Evolutionary conservation across 257 asterid species (phyloP), one percentile per base, ranked within the genome.

Genomic region (Nicotiana obtusifolia): DNA sequence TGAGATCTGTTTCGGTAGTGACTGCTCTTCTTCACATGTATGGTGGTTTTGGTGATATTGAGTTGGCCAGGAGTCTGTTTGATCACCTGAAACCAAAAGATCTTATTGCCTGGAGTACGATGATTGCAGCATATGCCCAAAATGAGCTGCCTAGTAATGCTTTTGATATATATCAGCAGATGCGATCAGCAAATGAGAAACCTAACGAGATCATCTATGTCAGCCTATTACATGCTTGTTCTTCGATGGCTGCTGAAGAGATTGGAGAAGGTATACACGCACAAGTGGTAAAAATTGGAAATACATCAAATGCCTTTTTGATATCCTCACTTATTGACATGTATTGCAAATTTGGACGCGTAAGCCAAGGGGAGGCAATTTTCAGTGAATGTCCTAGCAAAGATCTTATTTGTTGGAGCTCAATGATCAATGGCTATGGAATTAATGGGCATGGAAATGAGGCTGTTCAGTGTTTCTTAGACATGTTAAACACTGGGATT

Each of bases 381-480:
- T 92, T 94, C 65, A 79, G 85, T 67, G 95, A 87, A 85, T 90
- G 61, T 84, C 87, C 86, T 60, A 76, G 71, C 60, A 68, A 80
- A 78, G 95, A 93, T 85, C 89, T 91, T 60, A 83, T 94, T n/a
- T 91, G 97, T 85, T 94, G 98, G 98, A 94, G 98, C 84, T 94
- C 98, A 35, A 93, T 94, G 98, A 91, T 93, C 78, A 94, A 94
- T 49, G 98, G 97, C 7, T 91, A 89, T 56, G 94, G 94, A 24
- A 84, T 91, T 64, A 91, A 94, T 71, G 97, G 98, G 52, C 87
- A 80, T 16, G 97, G 97, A 20, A 87, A 90, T 49, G 93, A 93
- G 84, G 96, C 90, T 73, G 93, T 94, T 14, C 87, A 82, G 80
- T 89, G 95, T 81, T 94, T 93, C 62, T 85, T 91, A 64, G 82